A percentile compares a stretch with the other conserved stretches of the same genome.
Conservation (phyloP, 805 yeast genomes). For the Saccharomycopsis oosterbeekiorum region DNA sequence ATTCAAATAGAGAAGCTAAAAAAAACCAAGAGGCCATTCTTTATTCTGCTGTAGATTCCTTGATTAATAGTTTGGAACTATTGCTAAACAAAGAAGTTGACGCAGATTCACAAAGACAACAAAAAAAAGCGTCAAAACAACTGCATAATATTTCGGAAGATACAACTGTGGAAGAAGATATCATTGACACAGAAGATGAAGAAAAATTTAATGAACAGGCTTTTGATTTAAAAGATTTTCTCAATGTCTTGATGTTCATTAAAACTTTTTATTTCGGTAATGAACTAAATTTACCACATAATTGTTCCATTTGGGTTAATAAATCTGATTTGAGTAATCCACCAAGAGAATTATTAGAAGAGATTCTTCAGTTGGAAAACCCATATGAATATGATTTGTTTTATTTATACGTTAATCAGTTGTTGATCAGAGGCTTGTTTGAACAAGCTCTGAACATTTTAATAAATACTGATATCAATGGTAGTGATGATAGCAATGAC, state of each 20-base stretch:
- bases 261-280: conserved; percentile 41
- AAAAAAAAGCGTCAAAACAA: neutral
- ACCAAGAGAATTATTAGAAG: conserved; percentile 38
- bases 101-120: neutral
- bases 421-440: conserved; percentile 53
- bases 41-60: conserved; percentile 13
- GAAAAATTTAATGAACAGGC: conserved; percentile 20
- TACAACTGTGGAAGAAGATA: neutral
- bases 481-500: neutral
- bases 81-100: conserved; percentile 18
- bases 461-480: conserved; percentile 24
- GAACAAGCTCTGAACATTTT: conserved; percentile 43
- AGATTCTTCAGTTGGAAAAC: conserved; percentile 32
- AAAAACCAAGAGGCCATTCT: conserved; percentile 9
- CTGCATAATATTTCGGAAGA: neutral
- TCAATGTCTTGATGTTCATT: conserved; percentile 48
- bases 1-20: conserved; percentile 10
- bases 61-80: conserved; percentile 16
- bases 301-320: conserved; percentile 54
- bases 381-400: conserved; percentile 45
- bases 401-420: conserved; percentile 52
- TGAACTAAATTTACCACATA: conserved; percentile 32
- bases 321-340: conserved; percentile 56
- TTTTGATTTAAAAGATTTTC: conserved; percentile 34
- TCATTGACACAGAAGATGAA: neutral